A percentile compares a stretch with the other conserved stretches of the same genome.
Evolutionary conservation across 2,329 filamentous ascomycete genomes (phyloP).

Genomic region (Botrytis sinoallii): DNA sequence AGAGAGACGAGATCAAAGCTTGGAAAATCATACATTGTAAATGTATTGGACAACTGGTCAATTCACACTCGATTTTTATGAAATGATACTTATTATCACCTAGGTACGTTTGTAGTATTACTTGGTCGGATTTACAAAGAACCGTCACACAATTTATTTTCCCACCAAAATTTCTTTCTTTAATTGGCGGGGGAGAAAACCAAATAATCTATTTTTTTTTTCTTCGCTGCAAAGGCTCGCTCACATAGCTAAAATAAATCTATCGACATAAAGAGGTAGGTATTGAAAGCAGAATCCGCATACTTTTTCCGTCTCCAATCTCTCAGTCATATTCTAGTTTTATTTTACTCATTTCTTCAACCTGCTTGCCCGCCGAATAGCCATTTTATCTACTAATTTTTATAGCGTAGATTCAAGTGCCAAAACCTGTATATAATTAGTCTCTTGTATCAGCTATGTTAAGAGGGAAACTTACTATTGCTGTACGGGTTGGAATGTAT

Average conservation of each 20-base stretch:
- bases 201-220: not conserved
- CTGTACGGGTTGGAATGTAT: constrained; percentile 81
- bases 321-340: not conserved
- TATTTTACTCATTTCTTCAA: not conserved
- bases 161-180: not conserved
- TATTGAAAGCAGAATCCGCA: not conserved
- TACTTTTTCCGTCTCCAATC: not conserved
- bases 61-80: not conserved
- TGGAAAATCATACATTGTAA: not conserved
- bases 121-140: not conserved
- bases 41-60: not conserved
- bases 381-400: constrained; percentile 13
- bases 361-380: not conserved
- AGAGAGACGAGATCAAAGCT: not conserved
- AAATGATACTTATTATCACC: not conserved
- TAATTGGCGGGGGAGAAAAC: not conserved
- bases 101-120: not conserved
- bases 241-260: constrained; percentile 4
- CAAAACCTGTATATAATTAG: constrained; percentile 35
- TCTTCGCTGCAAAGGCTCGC: constrained; percentile 3
- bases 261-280: not conserved
- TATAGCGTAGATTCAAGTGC: constrained; percentile 40
- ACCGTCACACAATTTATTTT: not conserved
- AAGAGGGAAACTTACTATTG: constrained; percentile 59
- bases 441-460: constrained; percentile 1